Base-by-base conservation (phyloP, 1,284 basidiomycete species). In the Gymnopus androsaceus region DNA sequence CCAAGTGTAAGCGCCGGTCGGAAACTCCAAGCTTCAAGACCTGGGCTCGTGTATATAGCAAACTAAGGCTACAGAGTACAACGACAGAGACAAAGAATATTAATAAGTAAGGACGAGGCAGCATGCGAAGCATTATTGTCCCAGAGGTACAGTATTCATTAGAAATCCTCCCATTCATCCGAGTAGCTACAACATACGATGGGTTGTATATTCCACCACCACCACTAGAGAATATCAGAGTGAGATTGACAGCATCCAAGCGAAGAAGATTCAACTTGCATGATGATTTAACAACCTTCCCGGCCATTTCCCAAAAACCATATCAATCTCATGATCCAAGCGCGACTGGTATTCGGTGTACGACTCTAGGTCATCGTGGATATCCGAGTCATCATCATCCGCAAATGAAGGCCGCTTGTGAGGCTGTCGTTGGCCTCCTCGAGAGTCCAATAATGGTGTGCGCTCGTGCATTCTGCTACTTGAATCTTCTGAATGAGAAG, bases 121-220 rank as follows among this genome's bases (percentile, higher is more conserved):
- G n/a, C n/a, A n/a, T n/a, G n/a, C n/a, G n/a, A n/a, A n/a, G n/a
- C n/a, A n/a, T n/a, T n/a, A n/a, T n/a, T n/a, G n/a, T n/a, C n/a
- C n/a, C n/a, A n/a, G n/a, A n/a, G n/a, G n/a, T n/a, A n/a, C n/a
- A n/a, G n/a, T n/a, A n/a, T n/a, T n/a, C 15, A 12, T 49, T 33
- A 55, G 49, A 68, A 67, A 31, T 73, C 72, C 14, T 79, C 78
- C 0, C 70, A 70, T 27, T 79, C 79, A 38, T 74, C 72, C 15
- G 69, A 56, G 59, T 74, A 77, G 56, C 71, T 66, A 67, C 86
- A 90, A 63, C 82, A 84, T 7, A 87, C 50, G 17, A 87, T 67
- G 8, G 84, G 80, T 61, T 87, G 82, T 4, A 88, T 53, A 54
- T 82, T 80, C 85, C 84, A 87, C 84, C 84, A 83, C 88, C 88